These are phyloP conservation scores for Barnettozyma salicaria DNA, from an alignment of 805 yeast genomes.

Conservation along the genomic window DNA sequence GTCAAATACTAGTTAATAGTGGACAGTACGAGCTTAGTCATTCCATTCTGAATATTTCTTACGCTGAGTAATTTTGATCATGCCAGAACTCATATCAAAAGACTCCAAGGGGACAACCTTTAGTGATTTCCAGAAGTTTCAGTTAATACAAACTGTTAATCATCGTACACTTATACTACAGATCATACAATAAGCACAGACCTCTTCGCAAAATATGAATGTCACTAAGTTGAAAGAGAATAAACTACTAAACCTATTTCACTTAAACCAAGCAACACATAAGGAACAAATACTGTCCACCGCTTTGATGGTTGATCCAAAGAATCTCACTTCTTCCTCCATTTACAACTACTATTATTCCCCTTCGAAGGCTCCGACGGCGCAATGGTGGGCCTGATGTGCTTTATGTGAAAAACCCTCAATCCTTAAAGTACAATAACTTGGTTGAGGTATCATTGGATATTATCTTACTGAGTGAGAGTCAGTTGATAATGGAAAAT, in stretches of 20 bases:
- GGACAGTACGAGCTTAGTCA: no score
- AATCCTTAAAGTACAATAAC: slow-evolving; percentile 17
- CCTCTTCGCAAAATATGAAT: slow-evolving; percentile 3
- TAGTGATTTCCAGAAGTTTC: no score
- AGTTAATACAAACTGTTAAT: no score
- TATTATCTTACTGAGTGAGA: slow-evolving; percentile 28
- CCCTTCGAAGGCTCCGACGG: slow-evolving; percentile 18
- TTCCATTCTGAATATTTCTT: no score
- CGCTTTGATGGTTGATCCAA: slow-evolving; percentile 15
- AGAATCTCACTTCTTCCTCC: slow-evolving; percentile 4
- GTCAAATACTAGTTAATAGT: no score
- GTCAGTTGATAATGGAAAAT: slow-evolving; percentile 24
- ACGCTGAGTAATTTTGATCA: no score
- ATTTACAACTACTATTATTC: slow-evolving; percentile 15
- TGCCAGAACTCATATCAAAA: no score
- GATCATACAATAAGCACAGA: neutral
- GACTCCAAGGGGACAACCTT: no score
- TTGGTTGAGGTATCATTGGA: slow-evolving; percentile 29
- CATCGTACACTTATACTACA: neutral
- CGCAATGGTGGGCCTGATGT: slow-evolving; percentile 30
- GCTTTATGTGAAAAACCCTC: slow-evolving; percentile 26
- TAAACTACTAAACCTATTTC: slow-evolving; percentile 13
- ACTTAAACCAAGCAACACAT: slow-evolving; percentile 11
- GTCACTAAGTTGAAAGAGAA: slow-evolving; percentile 10
- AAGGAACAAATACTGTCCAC: slow-evolving; percentile 8